Evolutionary conservation across 129 eudicot species (phyloP).

Genomic region (Flaveria bidentis): DNA sequence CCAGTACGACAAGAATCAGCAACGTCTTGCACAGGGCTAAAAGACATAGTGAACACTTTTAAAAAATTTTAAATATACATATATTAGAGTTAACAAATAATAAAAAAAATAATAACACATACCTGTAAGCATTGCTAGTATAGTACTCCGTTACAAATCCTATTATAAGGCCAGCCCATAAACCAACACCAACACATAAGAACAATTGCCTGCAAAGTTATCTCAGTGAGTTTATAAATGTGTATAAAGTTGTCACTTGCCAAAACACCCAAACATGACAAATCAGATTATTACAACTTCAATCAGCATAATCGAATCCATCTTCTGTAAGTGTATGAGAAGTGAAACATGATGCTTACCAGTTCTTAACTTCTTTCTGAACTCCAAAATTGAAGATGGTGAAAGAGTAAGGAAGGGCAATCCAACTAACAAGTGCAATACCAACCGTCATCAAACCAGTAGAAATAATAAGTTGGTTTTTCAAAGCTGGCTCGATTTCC

Average conservation of each 20-base stretch:
- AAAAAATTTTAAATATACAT: background rate
- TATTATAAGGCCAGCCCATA: slow-evolving; percentile 87
- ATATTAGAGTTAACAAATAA: background rate
- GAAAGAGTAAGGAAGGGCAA: slow-evolving; percentile 73
- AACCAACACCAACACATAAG: slow-evolving; percentile 80
- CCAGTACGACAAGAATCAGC: slow-evolving; percentile 92
- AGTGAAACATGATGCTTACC: slow-evolving; percentile 44
- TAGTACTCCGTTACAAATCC: slow-evolving; percentile 82
- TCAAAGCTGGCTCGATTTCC: slow-evolving; percentile 80
- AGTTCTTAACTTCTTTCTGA: slow-evolving; percentile 75
- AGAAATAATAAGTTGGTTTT: slow-evolving; percentile 80
- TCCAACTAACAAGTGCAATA: slow-evolving; percentile 59
- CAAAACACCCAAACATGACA: too few species aligned
- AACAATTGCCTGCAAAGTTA: slow-evolving; percentile 64
- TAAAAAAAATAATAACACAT: background rate
- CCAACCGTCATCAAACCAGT: slow-evolving; percentile 75
- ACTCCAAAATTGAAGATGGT: slow-evolving; percentile 78
- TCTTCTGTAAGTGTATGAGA: background rate
- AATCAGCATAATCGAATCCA: too few species aligned
- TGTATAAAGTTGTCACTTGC: background rate
- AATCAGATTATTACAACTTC: too few species aligned
- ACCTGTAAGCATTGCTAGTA: slow-evolving; percentile 88
- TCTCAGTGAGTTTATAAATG: background rate
- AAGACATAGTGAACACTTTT: slow-evolving; percentile 2
- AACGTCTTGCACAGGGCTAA: slow-evolving; percentile 86